Conservation (phyloP, 1,139 yeast species). For the Saccharomyces uvarum region DNA sequence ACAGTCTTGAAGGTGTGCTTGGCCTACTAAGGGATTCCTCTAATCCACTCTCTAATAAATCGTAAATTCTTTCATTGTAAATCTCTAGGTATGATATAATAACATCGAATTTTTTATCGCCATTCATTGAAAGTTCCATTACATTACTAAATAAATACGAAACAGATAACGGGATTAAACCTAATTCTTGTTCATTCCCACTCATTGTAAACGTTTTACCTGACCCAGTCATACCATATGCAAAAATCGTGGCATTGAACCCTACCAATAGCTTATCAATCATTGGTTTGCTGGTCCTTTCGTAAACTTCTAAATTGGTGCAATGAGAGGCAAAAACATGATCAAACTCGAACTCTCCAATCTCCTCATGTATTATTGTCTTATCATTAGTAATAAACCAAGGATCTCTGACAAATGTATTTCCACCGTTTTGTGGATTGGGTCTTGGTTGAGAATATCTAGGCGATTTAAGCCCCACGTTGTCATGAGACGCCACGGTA, state of each 20-base stretch:
- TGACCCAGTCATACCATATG: constrained; percentile 94
- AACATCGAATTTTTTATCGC: constrained; percentile 37
- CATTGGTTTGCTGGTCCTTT: constrained; percentile 50
- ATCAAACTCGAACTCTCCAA: constrained; percentile 63
- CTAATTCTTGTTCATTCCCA: constrained; percentile 61
- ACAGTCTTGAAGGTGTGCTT: constrained; percentile 9
- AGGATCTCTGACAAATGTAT: constrained; percentile 15
- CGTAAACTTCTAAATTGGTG: constrained; percentile 56
- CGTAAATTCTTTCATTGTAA: constrained; percentile 79
- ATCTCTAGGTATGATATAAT: constrained; percentile 76
- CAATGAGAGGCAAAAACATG: constrained; percentile 56
- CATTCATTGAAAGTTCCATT: constrained; percentile 23
- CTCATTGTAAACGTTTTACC: constrained; percentile 83
- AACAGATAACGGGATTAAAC: constrained; percentile 70
- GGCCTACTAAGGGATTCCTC: constrained; percentile 12
- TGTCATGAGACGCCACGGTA: background rate
- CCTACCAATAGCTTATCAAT: constrained; percentile 68
- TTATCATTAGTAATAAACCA: constrained; percentile 38
- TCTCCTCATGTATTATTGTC: constrained; percentile 43
- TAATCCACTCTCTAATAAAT: constrained; percentile 41
- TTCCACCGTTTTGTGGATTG: background rate
- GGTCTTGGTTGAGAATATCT: constrained; percentile 39
- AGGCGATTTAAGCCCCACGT: background rate
- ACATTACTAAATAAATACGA: constrained; percentile 55
- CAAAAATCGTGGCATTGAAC: constrained; percentile 82